These are phyloP conservation scores for Wallacemonas rigidus DNA, from an alignment of 208 protist species.

Conservation along the genomic window DNA sequence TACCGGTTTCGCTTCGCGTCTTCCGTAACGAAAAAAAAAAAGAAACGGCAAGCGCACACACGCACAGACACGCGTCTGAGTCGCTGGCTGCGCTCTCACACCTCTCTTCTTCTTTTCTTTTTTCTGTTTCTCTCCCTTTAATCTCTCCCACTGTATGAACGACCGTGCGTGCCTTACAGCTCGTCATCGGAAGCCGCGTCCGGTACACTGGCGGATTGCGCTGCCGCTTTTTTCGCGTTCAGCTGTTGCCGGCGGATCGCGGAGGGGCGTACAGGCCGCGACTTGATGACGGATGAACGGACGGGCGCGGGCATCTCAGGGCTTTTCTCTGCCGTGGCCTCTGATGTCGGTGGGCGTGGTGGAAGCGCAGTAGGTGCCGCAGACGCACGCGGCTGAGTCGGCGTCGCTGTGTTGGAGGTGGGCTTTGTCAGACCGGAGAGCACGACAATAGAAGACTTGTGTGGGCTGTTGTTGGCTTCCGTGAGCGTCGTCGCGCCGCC, in stretches of 20 bases:
- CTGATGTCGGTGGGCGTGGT: background rate
- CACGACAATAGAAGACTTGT: background rate
- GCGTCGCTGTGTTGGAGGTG: too few relatives aligned
- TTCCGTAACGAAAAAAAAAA: too few relatives aligned
- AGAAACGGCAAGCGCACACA: too few relatives aligned
- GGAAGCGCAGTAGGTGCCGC: background rate
- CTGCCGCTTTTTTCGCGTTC: background rate
- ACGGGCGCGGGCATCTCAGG: background rate
- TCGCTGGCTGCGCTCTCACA: too few relatives aligned
- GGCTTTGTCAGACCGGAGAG: background rate
- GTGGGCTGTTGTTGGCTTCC: background rate
- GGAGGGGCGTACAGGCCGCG: background rate
- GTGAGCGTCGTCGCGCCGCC: conserved; percentile 12
- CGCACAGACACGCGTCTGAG: too few relatives aligned
- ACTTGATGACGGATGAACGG: conserved; percentile 2
- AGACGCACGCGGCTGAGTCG: background rate
- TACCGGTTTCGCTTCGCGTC: too few relatives aligned
- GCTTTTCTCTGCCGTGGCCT: background rate
- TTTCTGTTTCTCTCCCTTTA: background rate
- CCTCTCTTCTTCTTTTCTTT: background rate
- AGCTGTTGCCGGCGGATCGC: background rate
- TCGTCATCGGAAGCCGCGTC: conserved; percentile 3
- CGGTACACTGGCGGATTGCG: background rate
- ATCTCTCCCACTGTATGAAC: background rate
- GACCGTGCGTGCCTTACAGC: background rate